phyloP scores from a whole-genome alignment of 768 basidiomycete genomes.

The Mycena sanguinolenta region DNA sequence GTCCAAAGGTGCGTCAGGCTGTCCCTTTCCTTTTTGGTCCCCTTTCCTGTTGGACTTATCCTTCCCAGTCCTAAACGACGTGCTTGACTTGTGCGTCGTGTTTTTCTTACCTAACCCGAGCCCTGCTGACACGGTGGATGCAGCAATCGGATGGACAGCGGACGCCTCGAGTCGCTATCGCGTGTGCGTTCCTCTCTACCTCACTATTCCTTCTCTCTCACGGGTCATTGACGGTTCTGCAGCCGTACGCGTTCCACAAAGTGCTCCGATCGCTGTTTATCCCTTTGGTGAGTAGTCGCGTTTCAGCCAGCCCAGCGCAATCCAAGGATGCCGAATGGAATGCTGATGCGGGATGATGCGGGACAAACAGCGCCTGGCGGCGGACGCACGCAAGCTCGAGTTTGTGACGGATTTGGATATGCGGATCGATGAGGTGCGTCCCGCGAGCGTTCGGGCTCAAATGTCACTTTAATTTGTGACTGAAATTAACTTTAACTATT shows the following conservation, averaged over 20 bases:
- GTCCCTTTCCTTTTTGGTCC: slow-evolving; percentile 8
- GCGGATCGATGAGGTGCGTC: slow-evolving; percentile 61
- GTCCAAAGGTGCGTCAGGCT: slow-evolving; percentile 65
- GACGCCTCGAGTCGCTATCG: slow-evolving; percentile 71
- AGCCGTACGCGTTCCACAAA: slow-evolving; percentile 73
- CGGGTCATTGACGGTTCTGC: slow-evolving; percentile 3
- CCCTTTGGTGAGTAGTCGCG: slow-evolving; percentile 49
- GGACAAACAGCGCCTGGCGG: slow-evolving; percentile 58
- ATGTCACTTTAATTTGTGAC: background rate
- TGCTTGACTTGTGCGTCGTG: slow-evolving; percentile 66
- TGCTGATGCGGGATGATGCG: background rate
- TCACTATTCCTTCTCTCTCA: background rate
- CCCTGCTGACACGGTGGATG: background rate
- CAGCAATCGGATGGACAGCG: slow-evolving; percentile 79
- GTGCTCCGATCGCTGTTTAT: slow-evolving; percentile 72
- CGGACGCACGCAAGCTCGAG: slow-evolving; percentile 69
- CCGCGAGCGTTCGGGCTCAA: background rate
- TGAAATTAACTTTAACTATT: background rate
- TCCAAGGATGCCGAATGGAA: background rate
- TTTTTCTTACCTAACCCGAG: background rate
- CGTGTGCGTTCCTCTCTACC: slow-evolving; percentile 41
- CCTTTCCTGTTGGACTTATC: background rate
- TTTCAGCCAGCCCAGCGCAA: too few relatives aligned
- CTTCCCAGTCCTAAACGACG: slow-evolving; percentile 68
- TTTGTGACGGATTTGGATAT: slow-evolving; percentile 69